Evolutionary conservation across 2,329 filamentous ascomycete genomes (phyloP).

Genomic region (Pseudogymnoascus sp.): DNA sequence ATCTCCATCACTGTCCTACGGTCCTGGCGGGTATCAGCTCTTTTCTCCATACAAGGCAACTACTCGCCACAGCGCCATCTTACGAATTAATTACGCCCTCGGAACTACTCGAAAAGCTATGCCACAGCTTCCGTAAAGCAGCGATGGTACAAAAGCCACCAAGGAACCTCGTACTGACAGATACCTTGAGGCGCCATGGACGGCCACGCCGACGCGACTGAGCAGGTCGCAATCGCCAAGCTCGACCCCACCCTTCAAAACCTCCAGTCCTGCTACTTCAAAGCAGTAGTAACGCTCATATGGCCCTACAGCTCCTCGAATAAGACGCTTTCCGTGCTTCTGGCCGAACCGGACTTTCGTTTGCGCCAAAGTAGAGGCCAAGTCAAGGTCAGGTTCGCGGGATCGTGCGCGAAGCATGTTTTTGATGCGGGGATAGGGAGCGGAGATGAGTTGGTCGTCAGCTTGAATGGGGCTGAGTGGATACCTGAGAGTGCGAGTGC

Average conservation of each 20-base stretch:
- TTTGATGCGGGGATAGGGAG: constrained; percentile 64
- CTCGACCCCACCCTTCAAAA: constrained; percentile 44
- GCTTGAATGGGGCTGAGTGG: constrained; percentile 65
- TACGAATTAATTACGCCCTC: not conserved
- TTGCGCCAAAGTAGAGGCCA: constrained; percentile 72
- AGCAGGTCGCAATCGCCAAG: constrained; percentile 49
- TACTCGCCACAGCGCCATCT: not conserved
- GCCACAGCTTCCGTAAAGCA: constrained; percentile 8
- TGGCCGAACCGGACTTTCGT: constrained; percentile 80
- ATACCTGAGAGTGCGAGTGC: constrained; percentile 29
- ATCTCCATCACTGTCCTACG: not conserved
- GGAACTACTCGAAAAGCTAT: not conserved
- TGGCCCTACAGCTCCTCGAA: constrained; percentile 87
- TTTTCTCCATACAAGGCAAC: not conserved
- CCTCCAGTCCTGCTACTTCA: constrained; percentile 43
- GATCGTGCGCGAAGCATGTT: constrained; percentile 62
- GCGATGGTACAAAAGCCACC: constrained; percentile 8
- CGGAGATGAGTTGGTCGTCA: constrained; percentile 67
- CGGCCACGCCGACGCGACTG: constrained; percentile 19
- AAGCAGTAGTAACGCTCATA: constrained; percentile 72
- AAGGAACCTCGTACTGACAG: not conserved
- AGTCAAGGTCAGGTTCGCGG: constrained; percentile 70
- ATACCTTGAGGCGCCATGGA: constrained; percentile 20
- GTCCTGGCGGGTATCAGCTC: not conserved
- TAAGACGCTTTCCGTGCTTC: constrained; percentile 66